Conservation (phyloP, 495 filamentous ascomycete species). For the Xylona heveae region DNA sequence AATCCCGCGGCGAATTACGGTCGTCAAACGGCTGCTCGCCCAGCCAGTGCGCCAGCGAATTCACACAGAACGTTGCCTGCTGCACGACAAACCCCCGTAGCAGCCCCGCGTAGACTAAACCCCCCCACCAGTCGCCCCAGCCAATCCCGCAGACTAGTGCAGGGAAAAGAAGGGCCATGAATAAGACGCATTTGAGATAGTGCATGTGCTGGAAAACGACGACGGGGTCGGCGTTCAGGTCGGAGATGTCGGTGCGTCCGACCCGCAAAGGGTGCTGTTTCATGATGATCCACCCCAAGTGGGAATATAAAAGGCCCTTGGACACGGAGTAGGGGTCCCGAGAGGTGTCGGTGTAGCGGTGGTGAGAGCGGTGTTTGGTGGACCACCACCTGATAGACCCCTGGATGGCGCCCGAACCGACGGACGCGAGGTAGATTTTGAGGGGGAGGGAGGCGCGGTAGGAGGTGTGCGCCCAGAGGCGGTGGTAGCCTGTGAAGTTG, state of each 20-base stretch:
- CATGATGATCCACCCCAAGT: conserved; percentile 57
- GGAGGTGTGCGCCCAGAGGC: conserved; percentile 13
- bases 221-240: conserved; percentile 85
- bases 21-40: conserved; percentile 98
- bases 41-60: conserved; percentile 96
- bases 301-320: conserved; percentile 8
- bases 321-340: conserved; percentile 10
- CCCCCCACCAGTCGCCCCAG: conserved; percentile 81
- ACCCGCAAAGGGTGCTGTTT: conserved; percentile 87
- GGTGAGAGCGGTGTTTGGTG: conserved; percentile 11
- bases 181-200: conserved; percentile 73
- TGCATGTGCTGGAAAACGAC: conserved; percentile 90
- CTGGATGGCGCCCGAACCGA: conserved; percentile 9
- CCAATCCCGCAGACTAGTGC: conserved; percentile 64
- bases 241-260: conserved; percentile 90
- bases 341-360: conserved; percentile 10
- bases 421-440: conserved; percentile 6
- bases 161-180: conserved; percentile 76
- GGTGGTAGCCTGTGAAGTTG: conserved; percentile 12
- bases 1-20: conserved; percentile 93
- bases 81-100: conserved; percentile 96
- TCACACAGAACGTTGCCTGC: conserved; percentile 99
- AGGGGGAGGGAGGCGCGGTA: conserved; percentile 7
- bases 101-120: conserved; percentile 88
- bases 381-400: conserved; percentile 10